phyloP scores from a whole-genome alignment of 2,329 filamentous ascomycete genomes.

The Sporothrix globosa region DNA sequence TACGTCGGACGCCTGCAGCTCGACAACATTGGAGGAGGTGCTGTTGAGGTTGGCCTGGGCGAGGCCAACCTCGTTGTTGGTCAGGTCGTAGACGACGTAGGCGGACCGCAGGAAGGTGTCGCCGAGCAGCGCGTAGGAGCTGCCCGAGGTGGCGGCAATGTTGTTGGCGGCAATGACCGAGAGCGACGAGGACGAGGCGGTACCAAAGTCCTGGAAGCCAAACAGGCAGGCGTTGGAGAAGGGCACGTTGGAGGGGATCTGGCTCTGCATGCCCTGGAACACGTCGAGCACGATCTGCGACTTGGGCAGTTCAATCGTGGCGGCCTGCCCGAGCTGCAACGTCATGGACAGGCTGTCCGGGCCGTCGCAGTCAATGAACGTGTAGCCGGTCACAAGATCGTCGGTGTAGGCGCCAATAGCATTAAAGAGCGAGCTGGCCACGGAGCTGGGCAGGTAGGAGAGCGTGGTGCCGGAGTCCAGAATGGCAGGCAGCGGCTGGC shows the following conservation, averaged over 20 bases:
- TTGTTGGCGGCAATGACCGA: constrained; percentile 12
- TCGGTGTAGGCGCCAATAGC: constrained; percentile 49
- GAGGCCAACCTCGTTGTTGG: constrained; percentile 54
- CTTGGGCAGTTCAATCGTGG: constrained; percentile 41
- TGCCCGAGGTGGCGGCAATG: constrained; percentile 15
- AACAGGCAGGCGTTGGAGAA: constrained; percentile 56
- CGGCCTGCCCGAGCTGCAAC: constrained; percentile 40
- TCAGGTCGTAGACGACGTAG: constrained; percentile 61
- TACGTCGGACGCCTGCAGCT: constrained; percentile 48
- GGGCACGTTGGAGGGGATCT: constrained; percentile 42
- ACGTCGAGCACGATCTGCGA: constrained; percentile 49
- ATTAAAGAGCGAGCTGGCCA: constrained; percentile 48
- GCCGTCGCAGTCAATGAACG: constrained; percentile 47
- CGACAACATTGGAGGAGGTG: constrained; percentile 50
- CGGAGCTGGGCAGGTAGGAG: constrained; percentile 61
- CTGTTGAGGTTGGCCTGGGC: constrained; percentile 58
- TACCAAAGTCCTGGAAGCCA: constrained; percentile 53
- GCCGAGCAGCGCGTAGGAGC: constrained; percentile 46
- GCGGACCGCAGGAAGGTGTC: constrained; percentile 54
- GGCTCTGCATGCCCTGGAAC: constrained; percentile 36
- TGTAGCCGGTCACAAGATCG: constrained; percentile 43
- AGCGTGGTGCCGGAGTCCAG: constrained; percentile 70
- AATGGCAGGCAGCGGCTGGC: constrained; percentile 51
- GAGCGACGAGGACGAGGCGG: constrained; percentile 25
- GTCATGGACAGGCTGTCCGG: constrained; percentile 43